Evolutionary conservation across 352 stramenopile genomes (phyloP), one percentile per base, ranked within the genome.

Genomic region (Phytophthora sansomeana): DNA sequence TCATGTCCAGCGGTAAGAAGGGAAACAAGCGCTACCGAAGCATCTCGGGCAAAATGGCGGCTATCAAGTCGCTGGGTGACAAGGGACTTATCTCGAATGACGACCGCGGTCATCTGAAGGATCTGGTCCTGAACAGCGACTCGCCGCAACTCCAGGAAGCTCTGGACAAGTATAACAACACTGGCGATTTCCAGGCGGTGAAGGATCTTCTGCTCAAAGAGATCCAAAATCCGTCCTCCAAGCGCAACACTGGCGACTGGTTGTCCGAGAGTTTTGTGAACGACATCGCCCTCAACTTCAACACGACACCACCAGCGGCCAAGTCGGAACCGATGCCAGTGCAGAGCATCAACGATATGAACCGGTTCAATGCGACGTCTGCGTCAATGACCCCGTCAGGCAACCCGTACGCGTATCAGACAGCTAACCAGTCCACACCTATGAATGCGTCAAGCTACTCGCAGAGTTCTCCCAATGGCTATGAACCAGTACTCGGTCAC

Each of bases 21-120:
- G 78, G 76, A 44, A 87, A 63, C 67, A 93, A 93, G 52, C 82
- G 85, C 16, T 88, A 88, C 52, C 82, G 85, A 38, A 93, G 85
- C 57, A 90, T 92, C 49, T 90, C 80, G 1, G 76, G 85, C 32
- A 93, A 93, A 50, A 93, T 93, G 85, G 85, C 83, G 53, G 85
- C 83, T 14, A 93, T 93, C 68, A 93, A 93, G 64, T 85, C 81
- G 52, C 59, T 93, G 3, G 75, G 81, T 4, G 83, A 92, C 58
- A 90, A 90, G 29, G 85, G 85, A 1, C 39, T 93, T 16, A 93
- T 93, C 44, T 87, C 72, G 19, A 81, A 77, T 21, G 83, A 90
- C 11, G 83, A 92, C 58, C 80, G 81, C 13, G 83, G 81, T 0
- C 80, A 91, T 41, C 28, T 93, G 43, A 93, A 93, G 54, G 85